Evolutionary conservation across 2,329 filamentous ascomycete genomes (phyloP), one percentile per base, ranked within the genome.

Genomic region (Ophiostoma fasciatum): DNA sequence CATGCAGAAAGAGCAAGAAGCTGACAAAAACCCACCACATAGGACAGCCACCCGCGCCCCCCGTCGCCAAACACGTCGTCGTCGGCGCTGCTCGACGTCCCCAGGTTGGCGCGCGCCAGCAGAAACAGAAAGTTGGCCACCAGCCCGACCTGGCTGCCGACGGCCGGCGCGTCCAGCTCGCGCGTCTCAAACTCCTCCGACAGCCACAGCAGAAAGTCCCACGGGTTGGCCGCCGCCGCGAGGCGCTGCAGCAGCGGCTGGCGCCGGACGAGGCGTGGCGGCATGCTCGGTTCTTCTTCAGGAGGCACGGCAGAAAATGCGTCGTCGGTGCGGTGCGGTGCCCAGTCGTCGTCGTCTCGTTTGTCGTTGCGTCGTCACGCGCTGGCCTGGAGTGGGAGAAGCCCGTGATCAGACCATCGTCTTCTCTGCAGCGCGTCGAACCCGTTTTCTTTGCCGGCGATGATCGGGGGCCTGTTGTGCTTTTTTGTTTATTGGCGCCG

Each of bases 161-260:
- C 79, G 25, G 75, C 61, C 46, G 82, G 78, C 15, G 88, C 83
- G 47, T 94, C 82, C 76, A 85, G 92, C 48, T 94, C 82, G 51
- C 80, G 78, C 20, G 84, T 84, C 53, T 94, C 87, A 41, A 98
- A 70, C 59, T 94, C 83, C 54, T 96, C 88, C 0, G 83, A 92
- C 2, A 93, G 58, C 81, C 84, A 94, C 14, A 98, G 73, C 36
- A 90, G 61, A 51, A 88, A 82, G 59, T 98, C 90, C 61, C 82
- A 78, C 4, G 83, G 84, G 51, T 96, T 88, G 40, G 94, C 63
- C 55, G 75, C 75, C 38, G 81, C 68, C 53, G 75, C 74, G 55
- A 96, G 69, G 55, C 88, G 82, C 66, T 96, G 80, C 21, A 61
- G 54, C 47, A 94, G 69, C 54, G 90, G 78, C 53, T 74, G 74